Evolutionary conservation across 495 filamentous ascomycete genomes (phyloP).

Genomic region (Daldinia bambusicola): DNA sequence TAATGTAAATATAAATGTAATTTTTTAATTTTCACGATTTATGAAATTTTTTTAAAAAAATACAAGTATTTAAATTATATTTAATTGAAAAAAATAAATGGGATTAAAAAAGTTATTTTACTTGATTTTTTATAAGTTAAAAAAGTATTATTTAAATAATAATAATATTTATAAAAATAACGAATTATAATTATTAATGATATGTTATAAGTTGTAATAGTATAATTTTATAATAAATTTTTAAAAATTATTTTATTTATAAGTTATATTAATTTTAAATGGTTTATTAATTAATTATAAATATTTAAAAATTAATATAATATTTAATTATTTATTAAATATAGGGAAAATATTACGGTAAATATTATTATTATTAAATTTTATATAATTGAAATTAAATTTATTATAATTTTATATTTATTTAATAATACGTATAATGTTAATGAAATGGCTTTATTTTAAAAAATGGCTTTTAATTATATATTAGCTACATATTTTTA

Average conservation of each 20-base stretch:
- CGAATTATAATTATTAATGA: background rate
- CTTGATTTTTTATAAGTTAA: background rate
- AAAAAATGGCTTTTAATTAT: background rate
- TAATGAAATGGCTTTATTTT: background rate
- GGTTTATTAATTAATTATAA: background rate
- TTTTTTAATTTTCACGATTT: background rate
- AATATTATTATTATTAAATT: background rate
- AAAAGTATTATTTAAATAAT: background rate
- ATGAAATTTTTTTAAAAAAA: background rate
- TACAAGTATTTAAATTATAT: background rate
- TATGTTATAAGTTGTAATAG: background rate
- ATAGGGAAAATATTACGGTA: background rate
- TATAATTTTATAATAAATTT: background rate
- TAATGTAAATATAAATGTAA: background rate
- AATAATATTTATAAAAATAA: background rate
- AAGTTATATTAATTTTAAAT: background rate
- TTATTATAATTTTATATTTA: conserved; percentile 1
- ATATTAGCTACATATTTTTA: background rate
- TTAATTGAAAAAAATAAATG: background rate
- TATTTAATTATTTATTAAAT: background rate
- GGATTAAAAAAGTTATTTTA: background rate
- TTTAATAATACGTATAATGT: background rate
- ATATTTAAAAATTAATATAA: background rate
- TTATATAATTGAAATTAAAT: background rate
- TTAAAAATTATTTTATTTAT: background rate